phyloP scores from a whole-genome alignment of 192 early-diverging fungal genomes.

The Backusella mclennaniae region DNA sequence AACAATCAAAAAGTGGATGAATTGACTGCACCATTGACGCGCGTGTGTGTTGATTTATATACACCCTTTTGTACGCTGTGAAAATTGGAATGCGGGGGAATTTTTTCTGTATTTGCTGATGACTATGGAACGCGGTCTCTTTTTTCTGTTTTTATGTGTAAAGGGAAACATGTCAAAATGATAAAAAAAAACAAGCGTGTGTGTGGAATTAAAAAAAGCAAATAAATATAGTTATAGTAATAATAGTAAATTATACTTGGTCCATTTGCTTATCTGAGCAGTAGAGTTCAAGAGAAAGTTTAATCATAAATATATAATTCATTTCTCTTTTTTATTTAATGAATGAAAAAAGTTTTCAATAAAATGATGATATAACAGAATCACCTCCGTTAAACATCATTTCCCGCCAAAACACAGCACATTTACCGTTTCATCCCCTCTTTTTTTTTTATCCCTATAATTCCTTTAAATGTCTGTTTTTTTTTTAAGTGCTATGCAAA shows the following conservation, averaged over 20 bases:
- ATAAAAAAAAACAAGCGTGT: too few species aligned
- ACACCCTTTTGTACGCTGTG: not conserved
- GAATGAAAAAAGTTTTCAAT: not conserved
- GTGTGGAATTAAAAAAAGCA: too few species aligned
- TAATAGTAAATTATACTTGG: not conserved
- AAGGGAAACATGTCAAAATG: too few species aligned
- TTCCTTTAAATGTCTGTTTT: not conserved
- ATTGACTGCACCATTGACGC: not conserved
- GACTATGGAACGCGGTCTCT: too few species aligned
- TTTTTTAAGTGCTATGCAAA: too few species aligned
- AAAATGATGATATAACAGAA: not conserved
- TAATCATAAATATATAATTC: too few species aligned
- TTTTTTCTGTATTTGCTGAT: not conserved
- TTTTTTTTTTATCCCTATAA: not conserved
- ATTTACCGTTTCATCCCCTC: not conserved
- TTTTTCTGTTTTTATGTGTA: not conserved
- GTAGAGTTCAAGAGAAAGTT: not conserved
- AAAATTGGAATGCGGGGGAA: not conserved
- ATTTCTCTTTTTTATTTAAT: too few species aligned
- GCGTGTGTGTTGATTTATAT: not conserved
- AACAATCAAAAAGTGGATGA: not conserved
- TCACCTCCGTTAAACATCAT: not conserved
- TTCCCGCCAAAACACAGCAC: not conserved
- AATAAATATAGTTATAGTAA: too few species aligned
- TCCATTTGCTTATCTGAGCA: not conserved